These are phyloP conservation scores for Raphanus sativus DNA, from an alignment of 345 rosid species.

Conservation along the genomic window DNA sequence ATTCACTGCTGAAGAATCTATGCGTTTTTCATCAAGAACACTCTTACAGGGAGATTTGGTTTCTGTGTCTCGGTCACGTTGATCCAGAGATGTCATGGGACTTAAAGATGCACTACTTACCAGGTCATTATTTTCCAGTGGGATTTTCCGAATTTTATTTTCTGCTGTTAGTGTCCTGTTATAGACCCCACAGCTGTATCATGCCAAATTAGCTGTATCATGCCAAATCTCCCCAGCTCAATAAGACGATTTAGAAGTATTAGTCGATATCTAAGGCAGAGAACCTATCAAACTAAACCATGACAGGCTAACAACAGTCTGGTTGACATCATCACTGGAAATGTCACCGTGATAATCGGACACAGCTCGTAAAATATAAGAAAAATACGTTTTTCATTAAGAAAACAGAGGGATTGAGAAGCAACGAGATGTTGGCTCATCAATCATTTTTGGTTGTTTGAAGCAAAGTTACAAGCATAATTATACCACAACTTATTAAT, in stretches of 20 bases:
- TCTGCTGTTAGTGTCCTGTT: conserved; percentile 34
- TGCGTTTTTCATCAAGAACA: conserved; percentile 31
- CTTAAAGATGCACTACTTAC: conserved; percentile 14
- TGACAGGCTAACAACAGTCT: neutral
- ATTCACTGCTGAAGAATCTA: conserved; percentile 32
- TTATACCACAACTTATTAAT: neutral
- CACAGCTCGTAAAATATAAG: neutral
- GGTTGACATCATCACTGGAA: conserved; percentile 31
- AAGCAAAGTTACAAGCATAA: neutral
- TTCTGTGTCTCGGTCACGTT: conserved; percentile 37
- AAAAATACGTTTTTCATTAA: conserved; percentile 9
- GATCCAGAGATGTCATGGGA: conserved; percentile 35
- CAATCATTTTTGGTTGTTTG: conserved; percentile 9
- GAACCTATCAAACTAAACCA: neutral
- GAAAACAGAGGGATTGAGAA: conserved; percentile 42
- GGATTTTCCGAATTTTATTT: conserved; percentile 32
- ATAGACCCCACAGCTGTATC: conserved; percentile 37
- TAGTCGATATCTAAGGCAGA: neutral
- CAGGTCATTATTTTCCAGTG: conserved; percentile 37
- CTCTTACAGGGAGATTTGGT: conserved; percentile 33
- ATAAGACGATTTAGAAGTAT: conserved; percentile 30
- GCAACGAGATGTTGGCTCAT: conserved; percentile 67
- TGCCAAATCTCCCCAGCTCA: neutral
- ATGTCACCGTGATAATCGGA: conserved; percentile 22
- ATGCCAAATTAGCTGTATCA: conserved; percentile 3